phyloP scores from a whole-genome alignment of 2,329 filamentous ascomycete genomes.

The Raffaelea deltoideospora region DNA sequence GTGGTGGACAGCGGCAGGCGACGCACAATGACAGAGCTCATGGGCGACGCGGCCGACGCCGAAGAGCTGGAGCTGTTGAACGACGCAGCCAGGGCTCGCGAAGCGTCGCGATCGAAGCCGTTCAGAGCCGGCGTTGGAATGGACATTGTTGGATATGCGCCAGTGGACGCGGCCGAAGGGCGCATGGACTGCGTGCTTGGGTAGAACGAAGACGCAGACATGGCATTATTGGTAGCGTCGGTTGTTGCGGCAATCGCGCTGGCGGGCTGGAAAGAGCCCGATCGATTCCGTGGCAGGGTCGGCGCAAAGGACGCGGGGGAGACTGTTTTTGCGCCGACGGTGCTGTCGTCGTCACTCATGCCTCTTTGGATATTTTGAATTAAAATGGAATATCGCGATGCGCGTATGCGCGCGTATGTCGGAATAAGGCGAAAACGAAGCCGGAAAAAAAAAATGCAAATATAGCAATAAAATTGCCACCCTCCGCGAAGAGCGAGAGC shows the following conservation, averaged over 20 bases:
- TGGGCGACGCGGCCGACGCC: constrained; percentile 19
- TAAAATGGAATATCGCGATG: too few species aligned
- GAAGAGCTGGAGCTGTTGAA: constrained; percentile 18
- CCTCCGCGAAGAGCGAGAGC: too few species aligned
- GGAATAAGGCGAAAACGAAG: neutral
- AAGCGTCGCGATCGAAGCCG: neutral
- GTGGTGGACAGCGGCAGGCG: constrained; percentile 37
- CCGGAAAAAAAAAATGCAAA: neutral
- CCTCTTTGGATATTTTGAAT: neutral
- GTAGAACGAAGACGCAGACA: neutral
- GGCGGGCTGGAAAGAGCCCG: neutral
- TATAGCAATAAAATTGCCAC: too few species aligned
- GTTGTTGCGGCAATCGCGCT: neutral
- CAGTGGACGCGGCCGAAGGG: neutral
- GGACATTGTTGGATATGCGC: too few species aligned
- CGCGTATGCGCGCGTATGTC: neutral
- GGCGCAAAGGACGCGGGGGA: neutral
- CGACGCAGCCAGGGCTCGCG: too few species aligned
- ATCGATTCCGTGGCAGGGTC: too few species aligned
- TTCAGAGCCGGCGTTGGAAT: neutral
- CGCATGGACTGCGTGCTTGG: neutral
- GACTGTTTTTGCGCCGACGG: neutral
- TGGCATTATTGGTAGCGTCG: neutral
- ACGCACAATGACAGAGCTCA: constrained; percentile 33
- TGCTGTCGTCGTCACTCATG: neutral